Conservation (phyloP, 305 asterid genomes). For the Coffea humblotiana region DNA sequence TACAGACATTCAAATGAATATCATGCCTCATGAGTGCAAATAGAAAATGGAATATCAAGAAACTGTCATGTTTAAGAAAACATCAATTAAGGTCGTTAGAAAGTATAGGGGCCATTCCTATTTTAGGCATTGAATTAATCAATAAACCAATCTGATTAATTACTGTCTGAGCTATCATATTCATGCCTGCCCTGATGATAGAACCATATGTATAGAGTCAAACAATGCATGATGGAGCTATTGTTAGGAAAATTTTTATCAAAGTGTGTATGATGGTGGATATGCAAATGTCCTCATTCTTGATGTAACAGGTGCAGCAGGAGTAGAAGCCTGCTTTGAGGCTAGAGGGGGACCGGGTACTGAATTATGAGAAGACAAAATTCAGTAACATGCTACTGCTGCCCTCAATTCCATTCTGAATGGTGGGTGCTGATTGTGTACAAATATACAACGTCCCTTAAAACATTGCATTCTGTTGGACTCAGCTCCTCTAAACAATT, state of each 20-base stretch:
- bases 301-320: background rate
- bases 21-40: background rate
- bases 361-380: background rate
- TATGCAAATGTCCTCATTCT: background rate
- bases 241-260: background rate
- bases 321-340: background rate
- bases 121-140: background rate
- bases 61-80: background rate
- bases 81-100: background rate
- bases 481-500: background rate
- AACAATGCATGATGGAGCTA: background rate
- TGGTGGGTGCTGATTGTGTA: no score
- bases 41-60: background rate
- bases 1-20: background rate
- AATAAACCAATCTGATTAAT: background rate
- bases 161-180: background rate
- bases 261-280: background rate
- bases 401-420: no score
- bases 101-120: background rate
- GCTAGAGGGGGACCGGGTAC: background rate
- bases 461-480: background rate
- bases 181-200: background rate
- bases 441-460: no score
- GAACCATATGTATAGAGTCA: background rate
- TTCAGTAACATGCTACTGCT: background rate